Evolutionary conservation across 225 moss, liverwort and hornwort genomes (phyloP), one percentile per base, ranked within the genome.

Genomic region (Polytrichum commune): DNA sequence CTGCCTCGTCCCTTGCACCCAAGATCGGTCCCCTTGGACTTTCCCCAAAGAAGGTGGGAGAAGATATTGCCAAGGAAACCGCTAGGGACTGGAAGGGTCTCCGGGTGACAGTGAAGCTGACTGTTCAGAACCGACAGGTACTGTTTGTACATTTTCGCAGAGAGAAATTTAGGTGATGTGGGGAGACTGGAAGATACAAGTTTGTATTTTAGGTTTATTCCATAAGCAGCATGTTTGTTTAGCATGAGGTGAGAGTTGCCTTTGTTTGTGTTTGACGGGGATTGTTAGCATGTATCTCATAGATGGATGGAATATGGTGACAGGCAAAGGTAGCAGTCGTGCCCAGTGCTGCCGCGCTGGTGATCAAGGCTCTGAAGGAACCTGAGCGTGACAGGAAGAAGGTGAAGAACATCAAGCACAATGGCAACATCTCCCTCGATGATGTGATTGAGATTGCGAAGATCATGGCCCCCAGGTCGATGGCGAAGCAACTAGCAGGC

Each of bases 11-110:
- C 24, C 76, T 88, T 9, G 87, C 87, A 22, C 87, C 87, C 8
- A 88, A 88, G 74, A 84, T 88, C 62, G 87, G 87, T 2, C 87
- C 87, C 20, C 79, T 88, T 0, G 87, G 87, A 62, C 79, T 88
- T 13, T 88, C 87, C 16, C 87, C 87, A 10, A 88, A 88, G 79
- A 88, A 88, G 69, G 71, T 88, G 8, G 87, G 87, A 67, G 87
- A 88, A 68, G 87, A 88, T 64, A 88, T 88, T 55, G 87, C 87
- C 35, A 88, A 84, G 72, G 87, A 88, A 72, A 88, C 87, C 0
- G 87, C 84, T 5, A 84, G 79, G 81, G 88, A 88, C 55, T 88
- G 88, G 88, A 88, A 88, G 77, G 88, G 88, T 74, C 68, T 88
- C 74, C 70, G 88, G 27, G 88, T 88, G 20, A 88, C 88, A 23